Base-by-base conservation (phyloP, 2,329 filamentous ascomycete species). In the Tolypocladium amazonense region DNA sequence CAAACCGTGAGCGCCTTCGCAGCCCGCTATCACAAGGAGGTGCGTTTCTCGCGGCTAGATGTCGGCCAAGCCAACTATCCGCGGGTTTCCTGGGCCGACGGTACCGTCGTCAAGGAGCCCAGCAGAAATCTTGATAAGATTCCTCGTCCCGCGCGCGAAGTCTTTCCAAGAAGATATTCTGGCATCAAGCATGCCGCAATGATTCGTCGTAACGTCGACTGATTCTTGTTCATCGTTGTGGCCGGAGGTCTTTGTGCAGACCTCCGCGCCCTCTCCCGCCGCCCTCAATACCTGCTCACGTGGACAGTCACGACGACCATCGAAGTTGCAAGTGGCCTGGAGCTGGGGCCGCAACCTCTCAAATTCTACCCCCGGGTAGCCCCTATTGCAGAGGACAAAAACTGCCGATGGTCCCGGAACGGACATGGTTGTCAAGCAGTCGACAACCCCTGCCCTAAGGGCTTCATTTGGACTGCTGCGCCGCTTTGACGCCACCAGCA, bases 91-190 rank as follows among this genome's bases (percentile, higher is more conserved):
- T 77, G 88, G 59, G 92, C 92, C 14, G 91, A 96, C 68, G 85
- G 85, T 41, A 95, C 90, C 0, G 83, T 88, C n/a, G 81, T 92
- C 69, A 88, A 87, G 67, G 87, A 90, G 0, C 73, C 83, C 1
- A 83, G 81, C 11, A 67, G 65, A n/a, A 88, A 95, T 60, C 83
- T 87, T 25, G 87, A 93, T 65, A 82, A 88, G 64, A 85, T 85
- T 41, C 79, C 95, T 56, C 85, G 95, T 8, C 81, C 96, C 33
- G 96, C 96, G 92, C 91, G 90, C 20, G 92, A 96, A 70, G 95
- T 96, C 67, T 96, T 94, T 73, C 92, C 92, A 1, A 90, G 87
- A 0, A 89, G 92, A 9, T 96, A 85, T 75, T 96, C 92, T 66
- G 92, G 90, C 8, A 89, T 89, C 5, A 81, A 82, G 60, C 94